phyloP scores from a whole-genome alignment of 2,329 filamentous ascomycete species.

The Stromatinia cepivora region DNA sequence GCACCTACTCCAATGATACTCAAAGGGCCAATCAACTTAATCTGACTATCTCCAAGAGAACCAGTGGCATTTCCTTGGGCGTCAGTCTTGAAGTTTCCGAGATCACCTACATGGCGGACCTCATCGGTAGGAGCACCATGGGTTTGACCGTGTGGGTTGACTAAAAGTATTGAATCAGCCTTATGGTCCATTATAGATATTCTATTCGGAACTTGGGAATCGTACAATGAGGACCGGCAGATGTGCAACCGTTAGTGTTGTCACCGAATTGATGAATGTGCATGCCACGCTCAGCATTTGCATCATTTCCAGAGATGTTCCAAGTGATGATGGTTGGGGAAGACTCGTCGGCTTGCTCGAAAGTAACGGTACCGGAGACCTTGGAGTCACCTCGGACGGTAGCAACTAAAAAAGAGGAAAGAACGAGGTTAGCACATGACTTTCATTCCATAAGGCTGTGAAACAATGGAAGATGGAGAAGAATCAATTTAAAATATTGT shows the following conservation, averaged over 20 bases:
- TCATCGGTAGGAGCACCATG: slow-evolving; percentile 85
- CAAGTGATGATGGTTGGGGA: slow-evolving; percentile 83
- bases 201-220: background rate
- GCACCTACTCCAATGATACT: slow-evolving; percentile 81
- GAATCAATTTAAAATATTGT: background rate
- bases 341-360: slow-evolving; percentile 86
- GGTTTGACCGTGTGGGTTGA: slow-evolving; percentile 92
- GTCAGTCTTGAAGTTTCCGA: slow-evolving; percentile 97
- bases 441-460: background rate
- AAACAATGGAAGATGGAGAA: background rate
- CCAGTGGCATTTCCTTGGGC: slow-evolving; percentile 87
- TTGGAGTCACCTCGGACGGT: slow-evolving; percentile 98
- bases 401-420: slow-evolving; percentile 63
- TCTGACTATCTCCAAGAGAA: slow-evolving; percentile 71
- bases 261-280: slow-evolving; percentile 99
- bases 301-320: slow-evolving; percentile 88
- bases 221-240: slow-evolving; percentile 95
- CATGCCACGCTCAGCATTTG: slow-evolving; percentile 96
- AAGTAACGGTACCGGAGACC: slow-evolving; percentile 88
- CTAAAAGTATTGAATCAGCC: slow-evolving; percentile 48
- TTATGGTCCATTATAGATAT: background rate
- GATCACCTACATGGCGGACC: slow-evolving; percentile 90
- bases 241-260: slow-evolving; percentile 99
- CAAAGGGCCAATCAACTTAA: slow-evolving; percentile 96
- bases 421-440: slow-evolving; percentile 19